Base-by-base conservation (phyloP, 768 basidiomycete species). In the Boletus eberwhitei region DNA sequence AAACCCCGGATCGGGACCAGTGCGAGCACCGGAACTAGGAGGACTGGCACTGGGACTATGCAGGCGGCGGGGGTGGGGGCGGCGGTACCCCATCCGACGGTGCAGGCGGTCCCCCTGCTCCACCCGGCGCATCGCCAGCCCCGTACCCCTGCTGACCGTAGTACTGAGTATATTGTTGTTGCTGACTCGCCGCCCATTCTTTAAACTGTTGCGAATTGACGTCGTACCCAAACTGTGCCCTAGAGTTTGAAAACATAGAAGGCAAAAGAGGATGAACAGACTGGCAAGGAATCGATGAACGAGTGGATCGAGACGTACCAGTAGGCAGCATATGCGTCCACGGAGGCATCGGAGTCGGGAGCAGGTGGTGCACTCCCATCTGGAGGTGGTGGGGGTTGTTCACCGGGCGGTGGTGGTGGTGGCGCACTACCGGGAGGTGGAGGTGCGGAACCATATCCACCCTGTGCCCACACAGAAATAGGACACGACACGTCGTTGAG, bases 161-260 rank as follows among this genome's bases (percentile, higher is more conserved):
- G 69, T 90, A 90, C 55, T 88, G 85, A 14, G 77, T 78, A 61
- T 91, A 90, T 62, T 87, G 84, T 59, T 88, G 86, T 58, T 82
- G 82, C 41, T 76, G 75, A 52, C 65, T 68, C 11, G 86, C 83
- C 37, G 82, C 82, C 90, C 90, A 91, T 62, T 88, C 82, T 67
- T 89, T 90, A 69, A 91, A 92, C 62, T 90, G 81, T 2, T 79
- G 64, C 4, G 90, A 88, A 65, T 91, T 92, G 55, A 91, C 86
- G 61, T 93, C 90, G 69, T 92, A 92, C 12, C 90, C 90, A 63
- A 89, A 90, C 6, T 86, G 85, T 56, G 90, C 86, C 90, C 90
- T 90, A 9, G 48, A 39, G 39, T 34, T 41, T 37, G 29, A 40
- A 38, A 48, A 24, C 52, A 8, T 11, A 21, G 35, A 1, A 5